phyloP scores from a whole-genome alignment of 1,139 yeast genomes.

The Eremothecium sinecaudum region DNA sequence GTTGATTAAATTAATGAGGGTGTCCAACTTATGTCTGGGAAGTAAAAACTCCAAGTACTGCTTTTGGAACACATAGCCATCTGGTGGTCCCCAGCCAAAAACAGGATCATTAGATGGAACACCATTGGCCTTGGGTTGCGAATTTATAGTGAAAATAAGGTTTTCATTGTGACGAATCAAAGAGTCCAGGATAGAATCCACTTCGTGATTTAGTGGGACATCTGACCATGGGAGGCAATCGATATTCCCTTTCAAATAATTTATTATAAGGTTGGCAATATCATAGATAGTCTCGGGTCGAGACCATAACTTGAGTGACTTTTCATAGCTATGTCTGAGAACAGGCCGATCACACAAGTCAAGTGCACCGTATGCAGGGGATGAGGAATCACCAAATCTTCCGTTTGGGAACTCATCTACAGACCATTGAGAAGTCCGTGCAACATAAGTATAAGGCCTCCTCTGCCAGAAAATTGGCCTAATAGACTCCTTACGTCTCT shows the following conservation, averaged over 20 bases:
- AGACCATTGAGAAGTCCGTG: conserved; percentile 85
- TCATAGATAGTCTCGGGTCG: conserved; percentile 53
- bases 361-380: conserved; percentile 88
- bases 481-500: conserved; percentile 70
- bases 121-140: conserved; percentile 92
- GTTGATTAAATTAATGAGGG: conserved; percentile 35
- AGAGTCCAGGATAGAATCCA: conserved; percentile 50
- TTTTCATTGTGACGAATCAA: conserved; percentile 54
- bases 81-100: conserved; percentile 93
- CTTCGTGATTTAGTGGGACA: conserved; percentile 73
- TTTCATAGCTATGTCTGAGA: conserved; percentile 67
- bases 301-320: conserved; percentile 83
- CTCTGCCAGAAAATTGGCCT: conserved; percentile 97
- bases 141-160: conserved; percentile 75
- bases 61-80: conserved; percentile 89
- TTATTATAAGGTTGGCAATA: conserved; percentile 50
- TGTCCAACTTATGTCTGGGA: conserved; percentile 45
- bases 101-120: conserved; percentile 57
- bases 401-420: conserved; percentile 83
- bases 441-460: conserved; percentile 80
- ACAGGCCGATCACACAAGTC: conserved; percentile 70
- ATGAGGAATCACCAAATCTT: conserved; percentile 88
- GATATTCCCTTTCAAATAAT: conserved; percentile 60
- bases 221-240: conserved; percentile 92
- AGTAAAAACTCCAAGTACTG: conserved; percentile 80